Evolutionary conservation across 306 rosid species (phyloP).

Genomic region (Fragaria vesca): DNA sequence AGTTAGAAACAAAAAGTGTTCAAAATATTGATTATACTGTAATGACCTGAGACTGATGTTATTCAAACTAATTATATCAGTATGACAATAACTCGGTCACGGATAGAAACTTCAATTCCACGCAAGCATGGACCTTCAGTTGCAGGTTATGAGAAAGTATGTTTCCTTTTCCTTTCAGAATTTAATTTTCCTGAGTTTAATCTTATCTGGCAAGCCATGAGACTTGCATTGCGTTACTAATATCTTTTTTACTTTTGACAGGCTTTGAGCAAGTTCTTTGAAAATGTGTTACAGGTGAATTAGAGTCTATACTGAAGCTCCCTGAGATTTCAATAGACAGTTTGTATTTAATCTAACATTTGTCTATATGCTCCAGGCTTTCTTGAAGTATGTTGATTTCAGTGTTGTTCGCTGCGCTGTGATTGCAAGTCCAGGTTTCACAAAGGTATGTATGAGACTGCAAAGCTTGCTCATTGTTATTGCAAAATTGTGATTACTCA

Average conservation of each 20-base stretch:
- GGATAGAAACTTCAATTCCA: constrained; percentile 94
- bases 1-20: neutral
- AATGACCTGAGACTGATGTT: constrained; percentile 12
- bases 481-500: constrained; percentile 1
- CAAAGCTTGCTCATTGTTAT: constrained; percentile 15
- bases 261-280: constrained; percentile 90
- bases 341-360: constrained; percentile 19
- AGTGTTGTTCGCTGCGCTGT: constrained; percentile 91
- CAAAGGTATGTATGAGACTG: constrained; percentile 55
- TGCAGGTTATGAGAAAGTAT: constrained; percentile 92
- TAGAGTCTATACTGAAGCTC: constrained; percentile 11
- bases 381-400: constrained; percentile 90
- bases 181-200: neutral
- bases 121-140: constrained; percentile 96
- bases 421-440: constrained; percentile 97
- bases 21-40: neutral
- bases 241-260: constrained; percentile 39
- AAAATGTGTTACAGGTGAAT: constrained; percentile 79
- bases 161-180: constrained; percentile 17
- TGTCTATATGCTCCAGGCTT: constrained; percentile 59
- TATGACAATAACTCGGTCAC: constrained; percentile 81
- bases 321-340: neutral
- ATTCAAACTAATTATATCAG: constrained; percentile 41
- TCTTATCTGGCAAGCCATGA: constrained; percentile 5
- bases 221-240: constrained; percentile 24